phyloP scores from a whole-genome alignment of 208 protist genomes.

The Leptomonas seymouri region DNA sequence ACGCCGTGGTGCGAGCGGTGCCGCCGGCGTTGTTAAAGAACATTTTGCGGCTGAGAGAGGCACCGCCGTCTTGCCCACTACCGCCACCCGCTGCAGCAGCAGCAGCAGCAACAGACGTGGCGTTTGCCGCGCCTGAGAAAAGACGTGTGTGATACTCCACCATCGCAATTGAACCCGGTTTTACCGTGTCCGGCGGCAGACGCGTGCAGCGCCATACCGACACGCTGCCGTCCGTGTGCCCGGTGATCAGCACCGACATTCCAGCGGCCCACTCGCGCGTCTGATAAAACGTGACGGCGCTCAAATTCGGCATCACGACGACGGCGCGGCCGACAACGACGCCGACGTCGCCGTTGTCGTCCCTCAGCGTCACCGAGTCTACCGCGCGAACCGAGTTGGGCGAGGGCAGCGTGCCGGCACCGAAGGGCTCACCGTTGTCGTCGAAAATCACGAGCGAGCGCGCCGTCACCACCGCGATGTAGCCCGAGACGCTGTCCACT shows the following conservation, averaged over 20 bases:
- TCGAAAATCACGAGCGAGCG: constrained; percentile 82
- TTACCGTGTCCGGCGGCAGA: constrained; percentile 67
- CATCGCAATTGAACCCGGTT: constrained; percentile 57
- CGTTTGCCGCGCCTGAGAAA: constrained; percentile 19
- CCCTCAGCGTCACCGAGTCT: constrained; percentile 41
- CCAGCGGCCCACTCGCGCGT: constrained; percentile 81
- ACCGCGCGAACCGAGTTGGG: constrained; percentile 13
- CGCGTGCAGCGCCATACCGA: constrained; percentile 76
- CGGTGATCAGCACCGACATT: constrained; percentile 70
- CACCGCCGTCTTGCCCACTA: background rate
- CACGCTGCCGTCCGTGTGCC: constrained; percentile 81
- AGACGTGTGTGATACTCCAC: constrained; percentile 69
- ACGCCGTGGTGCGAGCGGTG: background rate
- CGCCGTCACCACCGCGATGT: constrained; percentile 59
- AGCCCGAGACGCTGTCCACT: constrained; percentile 41
- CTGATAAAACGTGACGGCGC: constrained; percentile 57
- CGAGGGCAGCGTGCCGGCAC: constrained; percentile 46
- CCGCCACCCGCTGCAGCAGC: background rate
- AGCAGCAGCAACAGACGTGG: background rate
- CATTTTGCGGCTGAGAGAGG: background rate
- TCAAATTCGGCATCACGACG: constrained; percentile 48
- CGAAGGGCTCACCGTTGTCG: constrained; percentile 67
- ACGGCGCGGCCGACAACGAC: constrained; percentile 41
- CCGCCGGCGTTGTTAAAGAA: background rate
- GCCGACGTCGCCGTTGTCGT: constrained; percentile 59